These are phyloP conservation scores for Extremus antarcticus DNA, from an alignment of 495 filamentous ascomycete species.

Conservation along the genomic window DNA sequence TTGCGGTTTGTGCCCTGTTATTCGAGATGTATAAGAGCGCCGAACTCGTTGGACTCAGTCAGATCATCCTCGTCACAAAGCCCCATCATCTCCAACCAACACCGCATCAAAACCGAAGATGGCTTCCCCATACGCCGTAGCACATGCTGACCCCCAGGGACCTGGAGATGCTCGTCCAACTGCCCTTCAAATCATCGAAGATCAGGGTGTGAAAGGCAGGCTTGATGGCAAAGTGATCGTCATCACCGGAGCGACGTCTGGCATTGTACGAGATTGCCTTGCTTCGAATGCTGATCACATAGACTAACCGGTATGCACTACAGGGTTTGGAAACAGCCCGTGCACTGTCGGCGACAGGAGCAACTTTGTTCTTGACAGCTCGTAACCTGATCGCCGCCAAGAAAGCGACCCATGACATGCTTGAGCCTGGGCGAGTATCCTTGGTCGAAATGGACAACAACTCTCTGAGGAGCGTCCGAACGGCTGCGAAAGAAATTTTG, in stretches of 20 bases:
- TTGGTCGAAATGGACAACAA: background rate
- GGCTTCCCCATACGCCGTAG: conserved; percentile 24
- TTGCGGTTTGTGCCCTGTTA: no score
- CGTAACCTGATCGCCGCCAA: conserved; percentile 32
- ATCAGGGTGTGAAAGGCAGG: conserved; percentile 34
- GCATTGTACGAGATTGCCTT: conserved; percentile 28
- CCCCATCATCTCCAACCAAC: no score
- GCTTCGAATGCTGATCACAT: no score
- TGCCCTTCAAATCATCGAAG: conserved; percentile 40
- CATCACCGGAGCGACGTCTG: conserved; percentile 41
- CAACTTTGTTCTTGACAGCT: conserved; percentile 34
- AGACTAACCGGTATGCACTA: no score
- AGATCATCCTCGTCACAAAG: no score
- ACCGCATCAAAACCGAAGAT: no score
- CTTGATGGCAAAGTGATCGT: conserved; percentile 37
- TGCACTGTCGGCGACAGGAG: conserved; percentile 37
- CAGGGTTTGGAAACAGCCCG: conserved; percentile 36
- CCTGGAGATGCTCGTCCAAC: conserved; percentile 44
- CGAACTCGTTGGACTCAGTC: no score
- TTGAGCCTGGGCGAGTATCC: background rate
- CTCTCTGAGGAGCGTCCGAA: background rate
- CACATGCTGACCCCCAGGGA: conserved; percentile 34
- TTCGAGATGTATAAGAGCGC: no score
- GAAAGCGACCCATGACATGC: conserved; percentile 9
- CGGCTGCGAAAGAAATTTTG: background rate